These are phyloP conservation scores for Sporothrix euskadiensis DNA, from an alignment of 2,329 filamentous ascomycete species.

Conservation along the genomic window DNA sequence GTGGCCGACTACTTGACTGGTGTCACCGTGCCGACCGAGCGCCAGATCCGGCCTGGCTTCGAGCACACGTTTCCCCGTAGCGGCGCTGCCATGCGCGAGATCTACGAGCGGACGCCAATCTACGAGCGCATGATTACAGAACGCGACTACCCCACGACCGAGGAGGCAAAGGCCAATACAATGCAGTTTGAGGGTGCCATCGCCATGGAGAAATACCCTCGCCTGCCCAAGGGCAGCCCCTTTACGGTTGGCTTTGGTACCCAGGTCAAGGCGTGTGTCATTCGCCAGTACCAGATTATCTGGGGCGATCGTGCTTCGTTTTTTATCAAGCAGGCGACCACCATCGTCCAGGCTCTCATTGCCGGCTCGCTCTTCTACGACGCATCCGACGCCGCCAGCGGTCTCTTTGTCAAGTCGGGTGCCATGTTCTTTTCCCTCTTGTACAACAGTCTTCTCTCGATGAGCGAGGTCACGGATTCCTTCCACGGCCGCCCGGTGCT, in stretches of 20 bases:
- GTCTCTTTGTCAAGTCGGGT: constrained; percentile 60
- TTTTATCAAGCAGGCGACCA: constrained; percentile 76
- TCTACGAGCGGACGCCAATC: constrained; percentile 58
- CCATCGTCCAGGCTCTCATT: constrained; percentile 69
- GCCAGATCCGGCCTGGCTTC: constrained; percentile 66
- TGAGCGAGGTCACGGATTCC: constrained; percentile 71
- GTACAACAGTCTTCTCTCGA: constrained; percentile 86
- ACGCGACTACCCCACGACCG: constrained; percentile 57
- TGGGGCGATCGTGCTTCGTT: constrained; percentile 71
- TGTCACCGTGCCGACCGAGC: constrained; percentile 73
- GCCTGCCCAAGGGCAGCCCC: constrained; percentile 54
- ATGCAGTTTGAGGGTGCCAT: constrained; percentile 54
- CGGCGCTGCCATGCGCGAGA: constrained; percentile 66
- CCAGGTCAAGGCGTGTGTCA: constrained; percentile 68
- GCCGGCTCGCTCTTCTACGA: constrained; percentile 79
- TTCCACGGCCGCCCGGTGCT: constrained; percentile 70
- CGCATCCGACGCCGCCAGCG: constrained; percentile 56
- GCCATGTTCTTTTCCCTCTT: constrained; percentile 69
- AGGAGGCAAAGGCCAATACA: constrained; percentile 51
- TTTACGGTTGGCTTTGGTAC: constrained; percentile 61
- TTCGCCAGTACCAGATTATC: constrained; percentile 77
- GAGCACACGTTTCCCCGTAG: constrained; percentile 65
- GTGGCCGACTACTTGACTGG: constrained; percentile 79
- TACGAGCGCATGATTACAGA: constrained; percentile 54
- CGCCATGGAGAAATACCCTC: constrained; percentile 50